Percentiles rank a stretch among this genome's conserved stretches.
Evolutionary conservation across 441 rosid genomes (phyloP).

Genomic region (Populus hybrid): DNA sequence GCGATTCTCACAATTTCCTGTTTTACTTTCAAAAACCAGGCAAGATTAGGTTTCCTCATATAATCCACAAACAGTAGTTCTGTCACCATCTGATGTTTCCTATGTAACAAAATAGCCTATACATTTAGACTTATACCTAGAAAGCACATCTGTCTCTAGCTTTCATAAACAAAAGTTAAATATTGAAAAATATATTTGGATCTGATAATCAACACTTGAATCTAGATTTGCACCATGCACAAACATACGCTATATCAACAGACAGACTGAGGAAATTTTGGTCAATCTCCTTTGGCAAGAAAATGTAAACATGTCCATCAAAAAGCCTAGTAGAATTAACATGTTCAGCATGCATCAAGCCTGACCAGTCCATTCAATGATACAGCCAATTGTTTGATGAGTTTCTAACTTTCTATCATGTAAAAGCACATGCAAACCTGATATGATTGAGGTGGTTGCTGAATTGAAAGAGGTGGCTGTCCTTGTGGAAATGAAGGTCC

Average conservation of each 20-base stretch:
- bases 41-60: neutral
- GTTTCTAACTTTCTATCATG: neutral
- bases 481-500: conserved; percentile 67
- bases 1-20: neutral
- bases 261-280: neutral
- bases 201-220: neutral
- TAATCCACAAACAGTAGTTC: neutral
- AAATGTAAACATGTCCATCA: neutral
- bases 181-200: neutral
- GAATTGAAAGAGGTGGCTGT: conserved; percentile 57
- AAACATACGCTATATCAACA: neutral
- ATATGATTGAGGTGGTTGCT: conserved; percentile 49
- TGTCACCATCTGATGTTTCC: neutral
- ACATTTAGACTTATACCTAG: neutral
- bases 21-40: neutral
- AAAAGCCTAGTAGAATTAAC: neutral
- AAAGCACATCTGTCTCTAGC: neutral
- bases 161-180: neutral
- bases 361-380: neutral
- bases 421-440: conserved; percentile 41
- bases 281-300: neutral
- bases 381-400: neutral
- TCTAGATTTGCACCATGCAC: conserved; percentile 4
- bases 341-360: neutral
- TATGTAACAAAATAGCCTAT: neutral